Evolutionary conservation across 176 grass and related monocot genomes (phyloP), one percentile per base, ranked within the genome.

Genomic region (Aegilops longissima): DNA sequence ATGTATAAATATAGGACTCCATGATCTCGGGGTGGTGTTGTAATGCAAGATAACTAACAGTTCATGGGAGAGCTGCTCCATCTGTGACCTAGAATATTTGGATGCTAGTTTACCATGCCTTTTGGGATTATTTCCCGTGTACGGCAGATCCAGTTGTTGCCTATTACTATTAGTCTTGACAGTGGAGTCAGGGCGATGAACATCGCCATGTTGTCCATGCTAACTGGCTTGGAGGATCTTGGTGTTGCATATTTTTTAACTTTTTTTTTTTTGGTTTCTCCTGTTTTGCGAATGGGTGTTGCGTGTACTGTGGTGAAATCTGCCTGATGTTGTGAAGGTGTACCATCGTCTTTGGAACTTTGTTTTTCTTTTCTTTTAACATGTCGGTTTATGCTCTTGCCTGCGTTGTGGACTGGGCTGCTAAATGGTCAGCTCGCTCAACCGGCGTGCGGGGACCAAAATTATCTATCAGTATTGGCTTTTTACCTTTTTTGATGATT

Each of bases 61-160:
- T 49, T 25, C 73, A 21, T 85, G 25, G 21, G 12, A 68, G 25
- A 35, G 82, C 12, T 77, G 47, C 77, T 75, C 70, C 39, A 56
- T 47, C 29, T 27, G 14, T 66, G 47, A 21, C 34, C 61, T 4
- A 29, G 47, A 80, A 62, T 69, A 74, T 75, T 80, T 80, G 76
- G 67, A 66, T 80, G 56, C 14, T 77, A 42, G 79, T 66, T 67
- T 66, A 74, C n/a, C 31, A 66, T 76, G 82, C 44, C 69, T 67
- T 18, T 54, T 52, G 77, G 82, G 34, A 47, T 39, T 58, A 27
- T 45, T 11, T 70, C 59, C 31, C 2, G 16, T 45, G 8, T 40
- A 9, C 1, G 18, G 52, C 61, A 79, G 44, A 63, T 25, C 71
- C 18, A 34, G 34, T 33, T 68, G 33, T 18, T 79, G 31, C 25